Evolutionary conservation across 2,329 filamentous ascomycete species (phyloP).

Genomic region (Penicillium corylophilum): DNA sequence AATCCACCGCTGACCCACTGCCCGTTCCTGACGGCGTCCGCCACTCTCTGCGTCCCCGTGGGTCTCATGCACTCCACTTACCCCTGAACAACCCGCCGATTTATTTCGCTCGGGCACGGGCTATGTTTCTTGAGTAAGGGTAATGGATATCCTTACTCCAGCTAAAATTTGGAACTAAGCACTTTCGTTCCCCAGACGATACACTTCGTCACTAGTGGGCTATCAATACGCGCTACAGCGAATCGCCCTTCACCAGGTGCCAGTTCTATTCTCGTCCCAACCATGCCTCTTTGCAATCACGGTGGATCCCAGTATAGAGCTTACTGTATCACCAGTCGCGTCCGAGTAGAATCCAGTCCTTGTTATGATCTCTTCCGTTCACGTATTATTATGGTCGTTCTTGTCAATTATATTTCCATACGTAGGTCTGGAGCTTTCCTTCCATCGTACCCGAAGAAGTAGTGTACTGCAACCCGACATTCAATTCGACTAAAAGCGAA

Average conservation of each 20-base stretch:
- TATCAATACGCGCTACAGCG: background rate
- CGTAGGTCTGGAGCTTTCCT: background rate
- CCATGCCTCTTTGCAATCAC: conserved; percentile 1
- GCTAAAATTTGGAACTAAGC: background rate
- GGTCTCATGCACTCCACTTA: conserved; percentile 20
- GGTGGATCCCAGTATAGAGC: conserved; percentile 5
- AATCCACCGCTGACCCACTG: conserved; percentile 19
- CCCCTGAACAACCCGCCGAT: conserved; percentile 24
- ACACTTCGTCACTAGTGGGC: background rate
- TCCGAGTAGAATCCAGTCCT: conserved; percentile 5
- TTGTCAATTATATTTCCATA: background rate
- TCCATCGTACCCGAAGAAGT: background rate
- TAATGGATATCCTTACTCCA: background rate
- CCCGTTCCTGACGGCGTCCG: conserved; percentile 19
- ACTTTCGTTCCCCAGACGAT: background rate
- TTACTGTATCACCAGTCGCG: conserved; percentile 4
- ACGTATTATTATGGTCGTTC: too few species aligned
- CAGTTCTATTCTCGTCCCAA: background rate
- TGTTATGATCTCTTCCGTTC: background rate
- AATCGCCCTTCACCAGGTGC: background rate
- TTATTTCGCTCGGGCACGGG: background rate
- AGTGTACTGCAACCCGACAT: background rate
- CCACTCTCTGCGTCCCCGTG: conserved; percentile 10
- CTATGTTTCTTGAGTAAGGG: background rate
- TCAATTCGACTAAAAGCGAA: background rate